Base-by-base conservation (phyloP, 2,329 filamentous ascomycete genomes). In the Sphaceloma murrayae region DNA sequence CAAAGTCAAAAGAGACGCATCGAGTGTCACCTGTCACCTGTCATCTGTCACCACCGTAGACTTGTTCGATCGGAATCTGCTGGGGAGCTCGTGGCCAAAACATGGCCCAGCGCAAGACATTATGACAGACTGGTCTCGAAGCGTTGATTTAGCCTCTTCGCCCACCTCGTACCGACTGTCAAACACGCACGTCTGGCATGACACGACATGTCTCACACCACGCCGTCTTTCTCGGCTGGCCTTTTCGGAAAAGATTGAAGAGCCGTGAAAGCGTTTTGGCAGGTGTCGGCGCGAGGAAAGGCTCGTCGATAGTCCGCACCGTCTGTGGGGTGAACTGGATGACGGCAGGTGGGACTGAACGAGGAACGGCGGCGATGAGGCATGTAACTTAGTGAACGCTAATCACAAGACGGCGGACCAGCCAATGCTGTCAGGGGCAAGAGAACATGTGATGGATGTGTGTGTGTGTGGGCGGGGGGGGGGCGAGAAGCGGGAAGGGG, bases 31-130 rank as follows among this genome's bases (percentile, higher is more conserved):
- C 9, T 40, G 36, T 40, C 36, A 40, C 11, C 22, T 27, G 36
- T 40, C 36, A 29, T 18, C 11, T 8, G 11, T 14, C 16, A 16
- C 11, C 9, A 16, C 31, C 31, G 31, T 33, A 14, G 21, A n/a
- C n/a, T 16, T 14, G 6, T 17, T 27, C n/a, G 10, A 17, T 14
- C 13, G n/a, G 6, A 29, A 11, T 14, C 5, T 11, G 13, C 24
- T 14, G 9, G 31, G n/a, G 11, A 5, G 22, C 16, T 21, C 22
- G 22, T 29, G 36, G 24, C 36, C 21, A 40, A 29, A 40, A 27
- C 21, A 29, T 29, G 36, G 36, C 36, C 29, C 21, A 40, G 36
- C 36, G 22, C n/a, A n/a, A 40, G 36, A 40, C 36, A 40, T 27
- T 27, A 40, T 40, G 36, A 40, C 22, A 29, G 36, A 29, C n/a